phyloP scores from a whole-genome alignment of 2,329 filamentous ascomycete genomes.

The Arthroderma sp. region DNA sequence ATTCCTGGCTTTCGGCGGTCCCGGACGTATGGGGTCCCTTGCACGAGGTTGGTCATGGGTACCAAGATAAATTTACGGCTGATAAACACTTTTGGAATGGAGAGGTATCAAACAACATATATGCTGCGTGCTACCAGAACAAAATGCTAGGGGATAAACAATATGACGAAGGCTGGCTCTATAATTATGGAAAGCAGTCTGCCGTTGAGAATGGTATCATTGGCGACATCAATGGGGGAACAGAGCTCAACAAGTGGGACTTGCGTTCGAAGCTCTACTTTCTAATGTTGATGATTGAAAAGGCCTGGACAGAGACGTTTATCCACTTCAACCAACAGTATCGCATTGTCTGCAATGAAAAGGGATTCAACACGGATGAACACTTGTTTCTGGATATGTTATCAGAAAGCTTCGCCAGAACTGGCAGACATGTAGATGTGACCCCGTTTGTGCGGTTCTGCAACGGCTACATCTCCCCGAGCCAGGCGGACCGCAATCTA shows the following conservation, averaged over 20 bases:
- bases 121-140: neutral
- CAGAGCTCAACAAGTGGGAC: neutral
- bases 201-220: neutral
- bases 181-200: neutral
- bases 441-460: neutral
- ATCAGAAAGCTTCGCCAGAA: neutral
- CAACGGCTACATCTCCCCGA: neutral
- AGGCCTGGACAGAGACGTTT: neutral
- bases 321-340: slow-evolving; percentile 1
- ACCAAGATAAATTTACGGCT: neutral
- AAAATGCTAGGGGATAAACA: neutral
- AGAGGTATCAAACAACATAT: neutral
- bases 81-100: neutral
- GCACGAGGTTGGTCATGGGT: neutral
- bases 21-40: neutral
- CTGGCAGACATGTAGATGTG: neutral
- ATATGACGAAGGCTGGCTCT: neutral
- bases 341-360: neutral
- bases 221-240: neutral
- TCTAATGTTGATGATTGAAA: slow-evolving; percentile 1
- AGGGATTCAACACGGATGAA: neutral
- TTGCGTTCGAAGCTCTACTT: neutral
- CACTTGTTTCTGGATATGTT: neutral
- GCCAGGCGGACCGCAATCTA: neutral
- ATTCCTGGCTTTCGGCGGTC: neutral